Base-by-base conservation (phyloP, 208 protist genomes). In the Leishmania tropica region DNA sequence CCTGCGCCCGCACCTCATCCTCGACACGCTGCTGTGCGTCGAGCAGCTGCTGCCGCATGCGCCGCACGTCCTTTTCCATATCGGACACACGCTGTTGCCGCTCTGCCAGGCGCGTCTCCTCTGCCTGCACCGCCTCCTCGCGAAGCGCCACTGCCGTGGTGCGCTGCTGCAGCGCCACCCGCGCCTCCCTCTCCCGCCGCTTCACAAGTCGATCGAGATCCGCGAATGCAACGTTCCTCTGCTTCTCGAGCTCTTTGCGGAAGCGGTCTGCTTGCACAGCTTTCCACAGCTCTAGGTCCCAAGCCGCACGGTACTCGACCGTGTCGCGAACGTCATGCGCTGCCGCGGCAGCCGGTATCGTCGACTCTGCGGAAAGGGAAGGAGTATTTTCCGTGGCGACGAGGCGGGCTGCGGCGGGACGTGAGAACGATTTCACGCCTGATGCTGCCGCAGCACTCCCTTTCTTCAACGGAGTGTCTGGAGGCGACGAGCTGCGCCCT, bases 281-380 rank as follows among this genome's bases (percentile, higher is more conserved):
- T 72, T 96, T 95, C 94, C 95, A 98, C 47, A 98, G 77, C 85
- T 98, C 93, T 67, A 98, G 60, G 76, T 98, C 95, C 90, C 91
- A 98, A 48, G 94, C 94, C 40, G 92, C 92, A 21, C 83, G 83
- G 85, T 98, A 98, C 88, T 98, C 95, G 31, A 82, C 83, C 15
- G 94, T 97, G 74, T 90, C 86, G 8, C 95, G 93, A 45, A 98
- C 85, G 53, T 86, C 83, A 45, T 62, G 51, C 17, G 21, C 51
- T 40, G 72, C 72, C 47, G 51, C 72, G 45, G 21, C 72, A n/a
- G 10, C 72, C 21, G 51, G 76, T 56, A 65, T 54, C 45, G 76
- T 2, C 37, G 42, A 47, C 3, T 64, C 51, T 56, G 67, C n/a
- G 10, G 45, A 31, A 19, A 68, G 31, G 11, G 42, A 21, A 13